Evolutionary conservation across 495 filamentous ascomycete species (phyloP), one percentile per base, ranked within the genome.

Genomic region (Aspergillus biplanus): DNA sequence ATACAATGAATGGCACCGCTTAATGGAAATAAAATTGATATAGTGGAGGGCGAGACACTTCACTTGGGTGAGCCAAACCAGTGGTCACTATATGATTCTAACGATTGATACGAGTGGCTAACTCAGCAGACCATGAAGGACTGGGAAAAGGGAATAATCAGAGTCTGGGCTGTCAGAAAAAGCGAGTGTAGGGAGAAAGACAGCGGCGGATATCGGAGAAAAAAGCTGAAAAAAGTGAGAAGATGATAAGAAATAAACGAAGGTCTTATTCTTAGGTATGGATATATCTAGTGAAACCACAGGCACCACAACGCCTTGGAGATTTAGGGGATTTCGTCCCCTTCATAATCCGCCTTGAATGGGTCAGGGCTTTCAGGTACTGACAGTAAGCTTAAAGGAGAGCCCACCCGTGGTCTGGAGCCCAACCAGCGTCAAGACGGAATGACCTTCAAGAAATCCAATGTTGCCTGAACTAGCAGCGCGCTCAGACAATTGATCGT

Each of bases 401-500:
- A 58, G 15, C 33, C 33, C 48, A 48, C 42, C 35, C 39, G 27
- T 31, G 18, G 48, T 32, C 33, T 63, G 54, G 62, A 48, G 47
- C 47, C 58, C 13, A 39, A 35, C 16, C 59, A 12, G 46, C n/a
- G 15, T 34, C 21, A n/a, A 50, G 42, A 50, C 56, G 65, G 60
- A 55, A 33, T 47, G 54, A 27, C 16, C 33, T 39, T 21, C 49
- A 32, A 34, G 12, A 34, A 37, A 53, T 54, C 63, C 57, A 62
- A 61, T 44, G 39, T 58, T 58, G 54, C 64, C 52, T 62, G 59
- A 52, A 11, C 57, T 53, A 65, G 55, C 16, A 49, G 52, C 31
- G 55, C 58, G 35, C 37, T 34, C 44, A 9, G 33, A 39, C 58
- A 31, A 53, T 53, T 61, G 67, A 69, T 69, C 67, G 50, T 27